Percentiles rank a stretch among this genome's conserved stretches.
Evolutionary conservation across 2,329 filamentous ascomycete genomes (phyloP).

Genomic region (Sphaceloma murrayae): DNA sequence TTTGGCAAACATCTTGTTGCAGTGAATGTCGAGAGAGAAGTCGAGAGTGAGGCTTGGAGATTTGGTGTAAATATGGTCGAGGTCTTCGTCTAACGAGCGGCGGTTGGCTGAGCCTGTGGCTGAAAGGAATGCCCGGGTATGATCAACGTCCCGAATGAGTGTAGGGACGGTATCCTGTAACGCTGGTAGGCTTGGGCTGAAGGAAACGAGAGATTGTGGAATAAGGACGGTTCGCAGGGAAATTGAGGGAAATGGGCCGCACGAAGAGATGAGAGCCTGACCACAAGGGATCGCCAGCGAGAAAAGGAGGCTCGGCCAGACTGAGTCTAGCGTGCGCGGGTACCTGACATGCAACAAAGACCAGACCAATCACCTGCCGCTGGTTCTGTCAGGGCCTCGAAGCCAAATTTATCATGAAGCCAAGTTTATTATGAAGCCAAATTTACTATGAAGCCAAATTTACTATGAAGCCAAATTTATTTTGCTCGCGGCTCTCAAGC

Average conservation of each 20-base stretch:
- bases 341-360: too few species aligned
- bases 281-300: too few species aligned
- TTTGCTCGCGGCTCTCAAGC: too few species aligned
- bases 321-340: too few species aligned
- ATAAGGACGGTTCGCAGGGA: neutral
- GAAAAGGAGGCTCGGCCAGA: too few species aligned
- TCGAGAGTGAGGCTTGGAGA: neutral
- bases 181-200: conserved; percentile 9
- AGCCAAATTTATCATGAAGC: too few species aligned
- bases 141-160: conserved; percentile 14
- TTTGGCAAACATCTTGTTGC: conserved; percentile 37
- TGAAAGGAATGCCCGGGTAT: conserved; percentile 13
- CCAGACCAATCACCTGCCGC: too few species aligned
- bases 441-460: too few species aligned
- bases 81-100: conserved; percentile 7
- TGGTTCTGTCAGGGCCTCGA: too few species aligned
- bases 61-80: conserved; percentile 14
- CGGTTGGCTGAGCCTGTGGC: conserved; percentile 13
- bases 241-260: conserved; percentile 9
- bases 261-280: conserved; percentile 1
- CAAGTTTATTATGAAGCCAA: too few species aligned
- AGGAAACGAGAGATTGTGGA: conserved; percentile 9
- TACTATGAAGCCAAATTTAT: too few species aligned
- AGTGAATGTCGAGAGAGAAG: neutral
- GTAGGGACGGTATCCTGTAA: conserved; percentile 1